Evolutionary conservation across 2,329 filamentous ascomycete genomes (phyloP).

Genomic region (Xylariaceae sp.): DNA sequence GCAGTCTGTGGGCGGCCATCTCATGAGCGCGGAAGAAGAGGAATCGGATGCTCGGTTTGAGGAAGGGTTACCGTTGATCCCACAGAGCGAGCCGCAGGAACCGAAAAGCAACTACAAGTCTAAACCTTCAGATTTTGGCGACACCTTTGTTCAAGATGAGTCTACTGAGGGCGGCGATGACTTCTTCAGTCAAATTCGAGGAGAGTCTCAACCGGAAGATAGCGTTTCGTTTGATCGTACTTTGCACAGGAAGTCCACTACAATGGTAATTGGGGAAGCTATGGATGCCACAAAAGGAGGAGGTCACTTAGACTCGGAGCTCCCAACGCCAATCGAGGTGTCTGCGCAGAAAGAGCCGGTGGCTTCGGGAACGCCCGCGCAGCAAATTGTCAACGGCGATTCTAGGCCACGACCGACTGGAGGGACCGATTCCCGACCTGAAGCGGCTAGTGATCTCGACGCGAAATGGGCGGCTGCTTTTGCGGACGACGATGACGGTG

Average conservation of each 20-base stretch:
- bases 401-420: constrained; percentile 25
- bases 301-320: constrained; percentile 26
- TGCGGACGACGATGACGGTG: constrained; percentile 70
- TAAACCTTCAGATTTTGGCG: constrained; percentile 24
- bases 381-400: constrained; percentile 27
- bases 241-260: constrained; percentile 71
- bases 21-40: constrained; percentile 45
- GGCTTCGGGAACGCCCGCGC: constrained; percentile 6
- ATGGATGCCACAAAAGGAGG: constrained; percentile 4
- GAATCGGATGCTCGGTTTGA: constrained; percentile 64
- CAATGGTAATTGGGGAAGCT: constrained; percentile 60
- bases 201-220: constrained; percentile 32
- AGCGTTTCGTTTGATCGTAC: constrained; percentile 34
- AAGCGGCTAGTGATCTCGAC: constrained; percentile 58
- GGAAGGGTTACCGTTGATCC: constrained; percentile 69
- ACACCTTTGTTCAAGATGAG: constrained; percentile 47
- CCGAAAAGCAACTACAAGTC: constrained; percentile 33
- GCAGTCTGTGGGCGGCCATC: constrained; percentile 47
- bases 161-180: constrained; percentile 55
- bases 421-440: constrained; percentile 26
- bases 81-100: constrained; percentile 38
- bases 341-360: constrained; percentile 9
- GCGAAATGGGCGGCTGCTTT: constrained; percentile 85
- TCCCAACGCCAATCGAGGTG: constrained; percentile 29
- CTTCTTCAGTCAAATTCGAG: constrained; percentile 62